Evolutionary conservation across 2,329 filamentous ascomycete species (phyloP).

Genomic region (Emmonsiellopsis sp.): DNA sequence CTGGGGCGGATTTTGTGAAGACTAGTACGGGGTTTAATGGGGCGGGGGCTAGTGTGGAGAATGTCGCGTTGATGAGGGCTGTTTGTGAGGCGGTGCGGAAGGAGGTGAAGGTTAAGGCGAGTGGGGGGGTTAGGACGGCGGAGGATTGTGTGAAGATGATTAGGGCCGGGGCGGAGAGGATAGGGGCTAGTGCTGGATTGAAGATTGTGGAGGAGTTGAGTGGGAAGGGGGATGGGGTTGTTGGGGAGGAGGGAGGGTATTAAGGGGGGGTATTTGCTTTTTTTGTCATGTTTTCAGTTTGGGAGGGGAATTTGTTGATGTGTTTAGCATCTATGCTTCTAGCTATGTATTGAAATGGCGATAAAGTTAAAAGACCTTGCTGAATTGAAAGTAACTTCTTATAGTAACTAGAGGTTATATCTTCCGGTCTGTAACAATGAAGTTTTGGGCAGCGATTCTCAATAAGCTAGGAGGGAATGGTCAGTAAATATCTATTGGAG

Average conservation of each 20-base stretch:
- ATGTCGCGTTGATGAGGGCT: conserved; percentile 46
- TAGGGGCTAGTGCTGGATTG: conserved; percentile 48
- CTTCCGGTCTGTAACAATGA: too few species aligned
- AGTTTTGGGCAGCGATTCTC: too few species aligned
- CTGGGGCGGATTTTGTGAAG: conserved; percentile 51
- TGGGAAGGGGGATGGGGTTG: conserved; percentile 11
- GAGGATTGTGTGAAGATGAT: conserved; percentile 46
- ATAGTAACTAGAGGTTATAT: too few species aligned
- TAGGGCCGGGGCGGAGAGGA: conserved; percentile 45
- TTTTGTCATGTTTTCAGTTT: not conserved
- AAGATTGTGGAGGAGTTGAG: conserved; percentile 42
- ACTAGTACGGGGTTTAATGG: conserved; percentile 52
- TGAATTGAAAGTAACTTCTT: too few species aligned
- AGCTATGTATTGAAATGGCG: not conserved
- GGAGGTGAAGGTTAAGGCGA: conserved; percentile 47
- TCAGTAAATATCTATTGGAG: too few species aligned
- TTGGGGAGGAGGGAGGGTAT: conserved; percentile 6
- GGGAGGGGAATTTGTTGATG: not conserved
- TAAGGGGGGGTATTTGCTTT: not conserved
- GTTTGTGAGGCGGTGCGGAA: conserved; percentile 35
- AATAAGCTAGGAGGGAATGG: too few species aligned
- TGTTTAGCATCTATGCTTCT: not conserved
- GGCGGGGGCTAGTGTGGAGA: conserved; percentile 41
- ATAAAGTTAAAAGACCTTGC: not conserved
- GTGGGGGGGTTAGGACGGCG: conserved; percentile 45